Evolutionary conservation across 2,329 filamentous ascomycete genomes (phyloP), one percentile per base, ranked within the genome.

Genomic region (Aspergillus aculeatinus): DNA sequence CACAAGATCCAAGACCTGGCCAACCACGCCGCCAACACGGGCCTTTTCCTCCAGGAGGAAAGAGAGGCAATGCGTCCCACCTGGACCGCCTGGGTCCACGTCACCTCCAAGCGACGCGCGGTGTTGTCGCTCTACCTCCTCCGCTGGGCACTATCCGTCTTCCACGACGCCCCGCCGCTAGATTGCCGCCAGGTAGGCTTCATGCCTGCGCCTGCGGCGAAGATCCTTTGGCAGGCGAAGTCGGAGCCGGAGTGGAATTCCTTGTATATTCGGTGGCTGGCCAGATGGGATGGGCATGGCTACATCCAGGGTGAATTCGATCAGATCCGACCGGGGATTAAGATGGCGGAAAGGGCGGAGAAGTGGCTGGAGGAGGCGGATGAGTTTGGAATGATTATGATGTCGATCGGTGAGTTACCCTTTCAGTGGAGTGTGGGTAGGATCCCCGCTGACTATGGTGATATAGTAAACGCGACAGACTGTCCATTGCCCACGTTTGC

Each of bases 341-440:
- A 21, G 11, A 50, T 59, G 51, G 31, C 51, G 19, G 10, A 10
- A 0, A 44, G 57, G 5, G 57, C 57, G 9, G 57, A 59, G 51
- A 59, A 51, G 31, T 59, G 57, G 57, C 33, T 59, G 2, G 57
- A 55, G 51, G 57, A 59, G 51, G 27, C 51, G 47, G 51, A 59
- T 51, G 57, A 59, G 33, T 59, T 59, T 59, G 57, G 57, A n/a
- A 23, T 59, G 31, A 49, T 55, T 39, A 59, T 59, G 57, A 51
- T 59, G 10, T 55, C 47, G 5, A 59, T 59, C 6, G 51, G 57
- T 59, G 29, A 19, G 51, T 51, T 35, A 51, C 16, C 16, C 11
- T 10, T 29, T 25, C 19, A 25, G 6, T 47, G 9, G 7, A 35
- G 21, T 31, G 48, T 29, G 33, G 2, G 14, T 35, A 35, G 33